Conservation (phyloP, 2,329 filamentous ascomycete genomes). For the Aspergillus sp. region DNA sequence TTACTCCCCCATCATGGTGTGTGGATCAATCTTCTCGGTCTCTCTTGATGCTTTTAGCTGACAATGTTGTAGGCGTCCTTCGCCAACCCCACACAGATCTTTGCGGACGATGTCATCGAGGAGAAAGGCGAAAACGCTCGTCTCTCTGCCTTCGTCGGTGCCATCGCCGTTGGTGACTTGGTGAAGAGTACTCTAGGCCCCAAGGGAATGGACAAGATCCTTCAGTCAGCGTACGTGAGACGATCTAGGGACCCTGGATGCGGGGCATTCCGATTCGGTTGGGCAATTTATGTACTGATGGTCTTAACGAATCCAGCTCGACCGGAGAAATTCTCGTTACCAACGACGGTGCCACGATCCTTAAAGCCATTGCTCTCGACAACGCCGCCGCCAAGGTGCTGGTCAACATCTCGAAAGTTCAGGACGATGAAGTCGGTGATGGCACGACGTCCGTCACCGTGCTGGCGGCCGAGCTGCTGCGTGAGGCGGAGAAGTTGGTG, state of each 20-base stretch:
- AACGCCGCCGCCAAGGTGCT: conserved; percentile 98
- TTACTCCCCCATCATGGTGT: conserved; percentile 28
- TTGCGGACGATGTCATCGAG: conserved; percentile 92
- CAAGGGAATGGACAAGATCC: conserved; percentile 98
- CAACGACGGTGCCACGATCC: conserved; percentile 96
- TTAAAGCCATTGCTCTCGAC: conserved; percentile 97
- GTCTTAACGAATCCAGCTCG: conserved; percentile 56
- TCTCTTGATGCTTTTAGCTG: not conserved
- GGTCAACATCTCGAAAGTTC: conserved; percentile 98
- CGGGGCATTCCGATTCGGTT: conserved; percentile 13
- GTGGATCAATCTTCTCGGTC: conserved; percentile 10
- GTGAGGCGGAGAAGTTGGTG: conserved; percentile 95
- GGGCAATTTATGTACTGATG: conserved; percentile 14
- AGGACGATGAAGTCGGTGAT: conserved; percentile 97
- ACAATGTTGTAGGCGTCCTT: conserved; percentile 34
- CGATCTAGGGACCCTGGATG: conserved; percentile 9
- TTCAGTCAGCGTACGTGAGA: conserved; percentile 80
- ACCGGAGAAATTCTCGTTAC: conserved; percentile 98
- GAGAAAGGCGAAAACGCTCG: conserved; percentile 99
- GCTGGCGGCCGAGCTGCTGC: conserved; percentile 87
- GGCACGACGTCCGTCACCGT: conserved; percentile 98
- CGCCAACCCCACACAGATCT: conserved; percentile 90
- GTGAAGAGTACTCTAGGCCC: conserved; percentile 97
- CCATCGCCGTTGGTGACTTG: conserved; percentile 94
- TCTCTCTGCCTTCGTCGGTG: conserved; percentile 95